phyloP scores from a whole-genome alignment of 192 early-diverging fungal genomes.

The Podila horticola region DNA sequence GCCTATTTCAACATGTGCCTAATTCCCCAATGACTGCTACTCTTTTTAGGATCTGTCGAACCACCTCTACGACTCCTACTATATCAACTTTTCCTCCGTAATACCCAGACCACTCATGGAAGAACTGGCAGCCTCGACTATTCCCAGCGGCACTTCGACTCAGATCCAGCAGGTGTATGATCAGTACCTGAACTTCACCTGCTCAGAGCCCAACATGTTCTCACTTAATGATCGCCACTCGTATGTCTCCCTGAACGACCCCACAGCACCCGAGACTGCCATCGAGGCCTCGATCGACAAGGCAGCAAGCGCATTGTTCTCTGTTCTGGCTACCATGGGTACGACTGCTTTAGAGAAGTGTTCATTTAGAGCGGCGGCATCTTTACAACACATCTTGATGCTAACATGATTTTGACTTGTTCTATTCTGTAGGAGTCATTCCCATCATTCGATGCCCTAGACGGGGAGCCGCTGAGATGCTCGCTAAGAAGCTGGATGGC shows the following conservation, averaged over 20 bases:
- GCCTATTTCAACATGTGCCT: not conserved
- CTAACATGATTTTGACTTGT: no score
- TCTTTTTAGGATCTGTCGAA: conserved; percentile 80
- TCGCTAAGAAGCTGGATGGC: conserved; percentile 90
- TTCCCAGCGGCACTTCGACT: conserved; percentile 76
- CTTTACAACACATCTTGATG: no score
- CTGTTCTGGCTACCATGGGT: conserved; percentile 91
- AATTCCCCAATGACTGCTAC: not conserved
- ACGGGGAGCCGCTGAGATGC: conserved; percentile 94
- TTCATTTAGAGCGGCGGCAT: not conserved
- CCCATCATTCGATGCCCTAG: conserved; percentile 92
- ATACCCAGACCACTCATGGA: conserved; percentile 91
- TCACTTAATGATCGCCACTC: conserved; percentile 86
- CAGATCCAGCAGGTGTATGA: conserved; percentile 95
- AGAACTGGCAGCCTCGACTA: conserved; percentile 89
- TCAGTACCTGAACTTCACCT: conserved; percentile 96
- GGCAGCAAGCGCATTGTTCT: conserved; percentile 87
- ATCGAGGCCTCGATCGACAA: conserved; percentile 86
- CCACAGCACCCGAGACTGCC: conserved; percentile 78
- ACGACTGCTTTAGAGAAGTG: not conserved
- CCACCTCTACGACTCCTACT: conserved; percentile 95
- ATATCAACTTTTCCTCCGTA: conserved; percentile 93
- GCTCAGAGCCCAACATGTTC: conserved; percentile 93
- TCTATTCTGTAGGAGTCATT: conserved; percentile 65
- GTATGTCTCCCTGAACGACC: conserved; percentile 87